phyloP scores from a whole-genome alignment of 2,329 filamentous ascomycete species.

The Phialophora tarda region DNA sequence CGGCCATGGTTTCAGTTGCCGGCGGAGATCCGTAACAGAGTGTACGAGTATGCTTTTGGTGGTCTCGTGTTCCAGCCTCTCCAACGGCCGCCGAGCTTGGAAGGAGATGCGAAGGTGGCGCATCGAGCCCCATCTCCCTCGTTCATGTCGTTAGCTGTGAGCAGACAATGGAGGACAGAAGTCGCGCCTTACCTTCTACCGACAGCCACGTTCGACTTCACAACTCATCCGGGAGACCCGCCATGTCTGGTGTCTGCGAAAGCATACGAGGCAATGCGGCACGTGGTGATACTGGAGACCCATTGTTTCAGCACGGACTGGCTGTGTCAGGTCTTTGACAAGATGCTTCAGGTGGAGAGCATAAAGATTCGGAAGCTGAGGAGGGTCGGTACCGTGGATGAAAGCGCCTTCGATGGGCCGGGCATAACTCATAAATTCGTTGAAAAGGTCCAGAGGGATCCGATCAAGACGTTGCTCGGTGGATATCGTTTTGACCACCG shows the following conservation, averaged over 20 bases:
- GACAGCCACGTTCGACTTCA: constrained; percentile 17
- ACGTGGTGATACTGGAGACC: constrained; percentile 15
- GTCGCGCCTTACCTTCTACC: constrained; percentile 14
- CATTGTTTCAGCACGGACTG: constrained; percentile 21
- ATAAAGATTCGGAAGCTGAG: constrained; percentile 14
- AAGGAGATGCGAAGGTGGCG: too few species aligned
- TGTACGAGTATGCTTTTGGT: constrained; percentile 17
- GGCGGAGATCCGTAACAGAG: constrained; percentile 14
- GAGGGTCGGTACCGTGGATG: neutral
- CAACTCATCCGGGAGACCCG: constrained; percentile 10
- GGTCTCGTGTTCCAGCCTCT: constrained; percentile 15
- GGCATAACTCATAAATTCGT: neutral
- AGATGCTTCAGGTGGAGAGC: constrained; percentile 12
- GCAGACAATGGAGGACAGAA: constrained; percentile 18
- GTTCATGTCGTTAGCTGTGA: constrained; percentile 14
- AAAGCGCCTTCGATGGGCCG: constrained; percentile 6
- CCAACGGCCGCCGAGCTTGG: neutral
- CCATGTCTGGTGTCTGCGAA: neutral
- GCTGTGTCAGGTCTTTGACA: constrained; percentile 13
- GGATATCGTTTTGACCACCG: constrained; percentile 22
- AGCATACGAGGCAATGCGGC: constrained; percentile 10
- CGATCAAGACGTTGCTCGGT: constrained; percentile 7
- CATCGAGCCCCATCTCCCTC: constrained; percentile 1
- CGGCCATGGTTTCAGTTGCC: constrained; percentile 18
- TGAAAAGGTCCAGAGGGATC: constrained; percentile 4